These are phyloP conservation scores for Massospora cicadina DNA, from an alignment of 371 early-diverging fungal species.

Conservation along the genomic window DNA sequence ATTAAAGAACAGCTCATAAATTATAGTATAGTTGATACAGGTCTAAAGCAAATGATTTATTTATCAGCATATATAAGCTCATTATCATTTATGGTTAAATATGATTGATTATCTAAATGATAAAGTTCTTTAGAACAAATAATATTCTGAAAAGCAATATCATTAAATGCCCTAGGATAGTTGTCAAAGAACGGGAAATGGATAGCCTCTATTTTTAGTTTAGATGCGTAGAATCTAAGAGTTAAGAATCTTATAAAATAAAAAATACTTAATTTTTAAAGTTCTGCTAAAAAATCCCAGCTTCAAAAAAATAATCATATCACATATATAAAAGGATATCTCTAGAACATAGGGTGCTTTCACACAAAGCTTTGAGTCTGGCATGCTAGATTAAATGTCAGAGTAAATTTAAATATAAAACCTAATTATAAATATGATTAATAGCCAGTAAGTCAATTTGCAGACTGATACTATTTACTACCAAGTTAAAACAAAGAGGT, in stretches of 20 bases:
- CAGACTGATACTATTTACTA: too few relatives aligned
- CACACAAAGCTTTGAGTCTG: neutral
- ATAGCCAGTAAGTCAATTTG: neutral
- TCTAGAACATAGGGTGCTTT: neutral
- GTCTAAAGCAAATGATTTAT: too few relatives aligned
- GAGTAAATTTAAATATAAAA: neutral
- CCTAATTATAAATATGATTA: neutral
- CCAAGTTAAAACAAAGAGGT: too few relatives aligned
- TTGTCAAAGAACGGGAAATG: neutral
- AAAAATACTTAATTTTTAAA: too few relatives aligned
- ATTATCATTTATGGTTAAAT: neutral
- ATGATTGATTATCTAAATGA: neutral
- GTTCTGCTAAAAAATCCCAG: too few relatives aligned
- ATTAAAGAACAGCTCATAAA: too few relatives aligned
- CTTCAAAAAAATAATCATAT: neutral
- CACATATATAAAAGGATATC: constrained; percentile 8
- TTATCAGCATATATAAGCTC: neutral
- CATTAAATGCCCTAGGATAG: neutral
- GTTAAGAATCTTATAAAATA: neutral
- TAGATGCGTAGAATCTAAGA: neutral
- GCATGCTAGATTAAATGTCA: neutral
- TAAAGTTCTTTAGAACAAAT: neutral
- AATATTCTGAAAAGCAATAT: neutral
- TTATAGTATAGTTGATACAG: too few relatives aligned
- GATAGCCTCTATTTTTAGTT: neutral